phyloP scores from a whole-genome alignment of 2,329 filamentous ascomycete species.

The Hypoxylon sp. region DNA sequence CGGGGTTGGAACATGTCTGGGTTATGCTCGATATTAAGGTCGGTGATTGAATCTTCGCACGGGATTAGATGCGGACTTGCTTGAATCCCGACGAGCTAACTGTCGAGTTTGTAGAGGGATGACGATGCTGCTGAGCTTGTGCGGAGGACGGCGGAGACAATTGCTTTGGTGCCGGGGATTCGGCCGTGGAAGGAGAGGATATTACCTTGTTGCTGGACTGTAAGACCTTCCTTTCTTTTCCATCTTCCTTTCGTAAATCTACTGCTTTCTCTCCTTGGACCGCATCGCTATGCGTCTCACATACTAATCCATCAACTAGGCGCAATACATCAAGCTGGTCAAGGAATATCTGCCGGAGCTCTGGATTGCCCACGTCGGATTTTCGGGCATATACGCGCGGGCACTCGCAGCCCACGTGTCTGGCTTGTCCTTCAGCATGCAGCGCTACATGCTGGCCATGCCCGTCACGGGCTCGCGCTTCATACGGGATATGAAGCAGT shows the following conservation, averaged over 20 bases:
- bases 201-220: slow-evolving; percentile 86
- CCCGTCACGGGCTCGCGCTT: slow-evolving; percentile 77
- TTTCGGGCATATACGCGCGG: slow-evolving; percentile 76
- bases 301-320: slow-evolving; percentile 56
- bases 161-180: slow-evolving; percentile 66
- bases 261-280: neutral
- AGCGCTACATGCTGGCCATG: slow-evolving; percentile 77
- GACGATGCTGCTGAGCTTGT: slow-evolving; percentile 81
- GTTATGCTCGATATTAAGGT: slow-evolving; percentile 91
- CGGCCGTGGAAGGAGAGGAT: slow-evolving; percentile 80
- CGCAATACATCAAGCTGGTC: slow-evolving; percentile 77
- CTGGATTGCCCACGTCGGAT: slow-evolving; percentile 77
- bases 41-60: slow-evolving; percentile 32
- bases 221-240: slow-evolving; percentile 55
- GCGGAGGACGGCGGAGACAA: slow-evolving; percentile 73
- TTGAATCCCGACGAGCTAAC: slow-evolving; percentile 15
- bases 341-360: slow-evolving; percentile 73
- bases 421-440: slow-evolving; percentile 83
- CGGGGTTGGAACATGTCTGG: slow-evolving; percentile 79
- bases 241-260: neutral
- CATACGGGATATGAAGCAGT: slow-evolving; percentile 70
- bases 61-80: neutral
- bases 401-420: slow-evolving; percentile 76
- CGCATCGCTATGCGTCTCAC: neutral
- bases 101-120: slow-evolving; percentile 67